A percentile compares a stretch with the other conserved stretches of the same genome.
phyloP scores from a whole-genome alignment of 2,329 filamentous ascomycete species.

The Lasiodiplodia sp. region DNA sequence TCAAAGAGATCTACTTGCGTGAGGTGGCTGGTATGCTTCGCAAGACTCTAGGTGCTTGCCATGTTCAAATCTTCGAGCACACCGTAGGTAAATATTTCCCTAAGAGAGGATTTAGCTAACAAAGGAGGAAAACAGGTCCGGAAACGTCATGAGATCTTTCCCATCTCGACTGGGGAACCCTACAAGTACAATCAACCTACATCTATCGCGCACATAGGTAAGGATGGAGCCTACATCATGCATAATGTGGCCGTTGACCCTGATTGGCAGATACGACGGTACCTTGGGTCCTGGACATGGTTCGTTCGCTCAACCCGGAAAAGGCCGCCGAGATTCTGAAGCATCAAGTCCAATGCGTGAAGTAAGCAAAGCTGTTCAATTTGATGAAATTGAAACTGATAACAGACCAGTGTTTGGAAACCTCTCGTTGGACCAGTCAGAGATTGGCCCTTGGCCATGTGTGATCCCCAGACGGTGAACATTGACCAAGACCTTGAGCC shows the following conservation, averaged over 20 bases:
- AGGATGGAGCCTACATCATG: neutral
- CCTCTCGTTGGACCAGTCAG: neutral
- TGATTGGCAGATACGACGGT: neutral
- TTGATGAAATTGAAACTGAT: neutral
- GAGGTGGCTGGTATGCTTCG: neutral
- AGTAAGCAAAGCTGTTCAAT: neutral
- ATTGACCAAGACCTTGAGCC: neutral
- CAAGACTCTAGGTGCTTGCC: neutral
- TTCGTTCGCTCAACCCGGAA: neutral
- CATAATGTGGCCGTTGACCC: neutral
- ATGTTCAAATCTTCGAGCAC: neutral
- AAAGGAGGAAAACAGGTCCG: neutral
- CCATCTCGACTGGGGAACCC: neutral
- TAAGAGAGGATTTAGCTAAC: neutral
- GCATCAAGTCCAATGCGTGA: neutral
- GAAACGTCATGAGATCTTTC: neutral
- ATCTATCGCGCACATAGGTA: neutral
- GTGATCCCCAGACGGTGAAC: neutral
- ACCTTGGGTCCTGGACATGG: neutral
- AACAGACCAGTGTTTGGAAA: neutral
- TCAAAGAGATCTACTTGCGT: neutral
- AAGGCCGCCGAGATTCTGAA: neutral
- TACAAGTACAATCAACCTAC: neutral
- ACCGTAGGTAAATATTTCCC: neutral
- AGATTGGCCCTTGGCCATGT: neutral